Evolutionary conservation across 345 rosid species (phyloP), one percentile per base, ranked within the genome.

Genomic region (Cochlearia excelsa): DNA sequence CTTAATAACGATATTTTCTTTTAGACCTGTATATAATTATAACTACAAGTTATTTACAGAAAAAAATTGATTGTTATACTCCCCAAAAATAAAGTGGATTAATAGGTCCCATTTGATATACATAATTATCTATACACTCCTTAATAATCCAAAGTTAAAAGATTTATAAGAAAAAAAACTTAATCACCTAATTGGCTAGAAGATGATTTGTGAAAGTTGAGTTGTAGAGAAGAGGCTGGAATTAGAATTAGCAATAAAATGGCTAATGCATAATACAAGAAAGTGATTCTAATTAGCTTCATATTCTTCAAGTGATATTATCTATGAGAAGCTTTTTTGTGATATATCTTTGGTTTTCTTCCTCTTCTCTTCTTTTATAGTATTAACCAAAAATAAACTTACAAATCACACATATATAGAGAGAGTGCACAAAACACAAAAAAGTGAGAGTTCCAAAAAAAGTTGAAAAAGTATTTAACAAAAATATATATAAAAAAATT

Each of bases 341-440:
- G 34, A 29, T 69, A 54, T 48, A 16, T 16, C 46, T 62, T 61
- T 69, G 7, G 33, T 54, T 35, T 48, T 52, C 45, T 40, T 68
- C 50, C 42, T 47, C 63, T 69, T 61, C 46, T 61, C 23, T 16
- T 16, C 23, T 16, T 61, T 61, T 69, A 61, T 69, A 69, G 23
- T 16, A 16, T 16, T 62, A 46, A 55, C 54, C 34, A 16, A 55
- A 61, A 54, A 61, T 30, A 52, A 55, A 28, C 68, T 34, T 26
- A 47, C 45, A 38, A 16, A 16, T 16, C 23, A 16, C 6, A 41
- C 30, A 41, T 7, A 33, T 7, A 30, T 5, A 33, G 35, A 33
- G 35, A 33, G 35, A 33, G 35, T n/a, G 60, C 85, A 76, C 88
- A 60, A 76, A 82, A 71, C 86, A 85, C 86, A 70, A 78, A 81